Percentiles rank a stretch among this genome's conserved stretches.
Conservation (phyloP, 23 red algal genomes). For the Gracilaria domingensis region DNA sequence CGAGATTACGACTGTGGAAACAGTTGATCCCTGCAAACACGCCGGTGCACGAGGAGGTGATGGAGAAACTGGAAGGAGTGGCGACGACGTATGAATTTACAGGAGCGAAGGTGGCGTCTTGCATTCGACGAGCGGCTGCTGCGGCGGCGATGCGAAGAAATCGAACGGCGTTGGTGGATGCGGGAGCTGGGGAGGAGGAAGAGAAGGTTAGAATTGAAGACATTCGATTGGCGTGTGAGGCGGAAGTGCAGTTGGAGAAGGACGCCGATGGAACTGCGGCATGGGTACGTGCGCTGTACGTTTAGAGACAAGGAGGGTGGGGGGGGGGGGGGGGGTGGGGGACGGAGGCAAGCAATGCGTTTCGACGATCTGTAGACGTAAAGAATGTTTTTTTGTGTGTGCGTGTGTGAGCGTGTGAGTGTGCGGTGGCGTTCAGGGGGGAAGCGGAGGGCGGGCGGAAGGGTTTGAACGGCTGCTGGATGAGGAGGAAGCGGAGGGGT, state of each 20-base stretch:
- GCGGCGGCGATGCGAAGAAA: slow-evolving; percentile 68
- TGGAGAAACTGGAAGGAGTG: slow-evolving; percentile 43
- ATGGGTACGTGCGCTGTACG: slow-evolving; percentile 61
- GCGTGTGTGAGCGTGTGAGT: background rate
- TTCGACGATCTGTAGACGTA: background rate
- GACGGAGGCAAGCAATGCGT: background rate
- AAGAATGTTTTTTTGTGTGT: background rate
- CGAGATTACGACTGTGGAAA: slow-evolving; percentile 51
- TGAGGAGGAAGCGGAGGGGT: background rate
- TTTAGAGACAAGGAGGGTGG: slow-evolving; percentile 14
- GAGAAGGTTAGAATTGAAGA: slow-evolving; percentile 63
- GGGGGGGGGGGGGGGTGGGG: too few species aligned
- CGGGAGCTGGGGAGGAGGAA: background rate
- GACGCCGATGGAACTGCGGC: slow-evolving; percentile 50
- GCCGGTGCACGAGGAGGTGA: slow-evolving; percentile 48
- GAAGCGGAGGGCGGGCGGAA: background rate
- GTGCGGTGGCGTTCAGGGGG: background rate
- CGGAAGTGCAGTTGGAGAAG: slow-evolving; percentile 43
- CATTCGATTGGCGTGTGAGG: slow-evolving; percentile 52
- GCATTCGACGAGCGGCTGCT: slow-evolving; percentile 70
- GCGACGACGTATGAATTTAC: slow-evolving; percentile 65
- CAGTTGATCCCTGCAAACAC: slow-evolving; percentile 64
- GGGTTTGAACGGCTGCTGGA: background rate
- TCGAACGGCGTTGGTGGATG: slow-evolving; percentile 35
- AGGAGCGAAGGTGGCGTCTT: slow-evolving; percentile 53